A percentile compares a stretch with the other conserved stretches of the same genome.
Evolutionary conservation across 805 yeast genomes (phyloP).

Genomic region (Lipomyces orientalis): DNA sequence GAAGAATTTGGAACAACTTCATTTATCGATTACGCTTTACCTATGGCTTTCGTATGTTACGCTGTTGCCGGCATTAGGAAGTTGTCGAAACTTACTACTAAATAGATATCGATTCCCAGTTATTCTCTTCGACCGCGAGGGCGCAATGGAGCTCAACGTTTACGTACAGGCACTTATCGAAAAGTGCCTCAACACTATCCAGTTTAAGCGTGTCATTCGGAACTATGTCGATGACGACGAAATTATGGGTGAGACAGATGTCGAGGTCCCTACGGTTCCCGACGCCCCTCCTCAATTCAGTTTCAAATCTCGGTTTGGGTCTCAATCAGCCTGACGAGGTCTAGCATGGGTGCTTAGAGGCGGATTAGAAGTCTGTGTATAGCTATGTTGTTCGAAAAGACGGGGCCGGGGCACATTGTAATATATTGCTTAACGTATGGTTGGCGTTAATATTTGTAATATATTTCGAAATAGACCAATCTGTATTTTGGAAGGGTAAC

Average conservation of each 20-base stretch:
- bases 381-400: background rate
- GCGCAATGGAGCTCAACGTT: constrained; percentile 68
- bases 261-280: background rate
- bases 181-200: constrained; percentile 30
- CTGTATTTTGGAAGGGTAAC: background rate
- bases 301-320: background rate
- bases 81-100: background rate
- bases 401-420: background rate
- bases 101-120: constrained; percentile 70
- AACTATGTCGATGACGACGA: constrained; percentile 3
- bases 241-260: background rate
- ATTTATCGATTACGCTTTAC: constrained; percentile 50
- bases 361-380: background rate
- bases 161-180: constrained; percentile 30
- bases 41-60: constrained; percentile 75
- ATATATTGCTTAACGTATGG: background rate
- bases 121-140: constrained; percentile 73
- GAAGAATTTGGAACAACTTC: constrained; percentile 31
- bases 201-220: constrained; percentile 17
- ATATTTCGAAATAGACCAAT: background rate
- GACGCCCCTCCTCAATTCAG: background rate
- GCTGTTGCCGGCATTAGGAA: background rate
- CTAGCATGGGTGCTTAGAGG: background rate
- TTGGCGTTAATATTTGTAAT: background rate
- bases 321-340: background rate